phyloP scores from a whole-genome alignment of 2,329 filamentous ascomycete genomes.

The Diaporthe longicolla region DNA sequence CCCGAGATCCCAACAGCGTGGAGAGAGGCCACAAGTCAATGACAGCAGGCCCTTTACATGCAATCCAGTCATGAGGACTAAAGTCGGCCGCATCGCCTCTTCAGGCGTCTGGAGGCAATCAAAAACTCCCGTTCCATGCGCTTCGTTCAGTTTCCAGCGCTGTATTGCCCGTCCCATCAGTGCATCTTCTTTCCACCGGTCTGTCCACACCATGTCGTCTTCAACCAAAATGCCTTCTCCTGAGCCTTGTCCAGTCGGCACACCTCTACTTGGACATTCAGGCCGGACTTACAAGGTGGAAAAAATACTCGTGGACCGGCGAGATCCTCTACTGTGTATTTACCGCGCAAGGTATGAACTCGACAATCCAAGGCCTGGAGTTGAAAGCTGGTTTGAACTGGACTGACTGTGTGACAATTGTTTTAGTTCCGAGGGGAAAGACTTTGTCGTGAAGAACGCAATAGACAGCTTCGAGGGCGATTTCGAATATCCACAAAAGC shows the following conservation, averaged over 20 bases:
- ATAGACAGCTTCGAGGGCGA: slow-evolving; percentile 46
- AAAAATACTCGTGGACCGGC: not conserved
- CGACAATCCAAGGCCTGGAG: not conserved
- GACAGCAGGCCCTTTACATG: no score
- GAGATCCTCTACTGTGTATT: not conserved
- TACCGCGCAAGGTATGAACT: not conserved
- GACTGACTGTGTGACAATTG: not conserved
- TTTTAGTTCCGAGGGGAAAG: slow-evolving; percentile 38
- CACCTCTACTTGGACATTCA: not conserved
- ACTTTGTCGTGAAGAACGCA: slow-evolving; percentile 48
- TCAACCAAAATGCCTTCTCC: not conserved
- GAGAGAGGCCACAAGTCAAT: no score
- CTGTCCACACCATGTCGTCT: not conserved
- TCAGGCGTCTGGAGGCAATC: not conserved
- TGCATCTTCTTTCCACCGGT: not conserved
- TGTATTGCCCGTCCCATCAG: not conserved
- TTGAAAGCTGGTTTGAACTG: not conserved
- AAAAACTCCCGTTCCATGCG: not conserved
- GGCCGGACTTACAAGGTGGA: not conserved
- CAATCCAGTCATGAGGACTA: no score
- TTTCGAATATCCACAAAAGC: slow-evolving; percentile 49
- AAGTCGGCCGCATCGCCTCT: not conserved
- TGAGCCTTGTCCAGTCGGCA: not conserved
- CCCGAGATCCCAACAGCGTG: no score
- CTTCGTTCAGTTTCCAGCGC: not conserved